Percentiles rank a stretch among this genome's conserved stretches.
phyloP scores from a whole-genome alignment of 108 stramenopile species.

The Fragilariopsis cylindrus region DNA sequence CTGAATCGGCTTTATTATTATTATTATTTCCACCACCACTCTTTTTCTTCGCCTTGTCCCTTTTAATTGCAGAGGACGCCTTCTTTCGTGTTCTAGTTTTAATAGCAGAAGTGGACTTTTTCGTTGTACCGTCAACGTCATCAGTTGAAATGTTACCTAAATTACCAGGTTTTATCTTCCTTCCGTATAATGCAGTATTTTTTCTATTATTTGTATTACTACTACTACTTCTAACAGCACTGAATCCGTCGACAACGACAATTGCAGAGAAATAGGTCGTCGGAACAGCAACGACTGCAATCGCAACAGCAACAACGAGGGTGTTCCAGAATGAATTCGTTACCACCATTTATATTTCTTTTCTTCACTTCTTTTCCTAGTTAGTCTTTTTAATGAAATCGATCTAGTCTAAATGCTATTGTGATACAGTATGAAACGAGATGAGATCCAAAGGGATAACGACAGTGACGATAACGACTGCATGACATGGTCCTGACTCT shows the following conservation, averaged over 20 bases:
- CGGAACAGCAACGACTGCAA: not conserved
- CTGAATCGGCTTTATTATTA: not conserved
- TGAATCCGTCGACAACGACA: not conserved
- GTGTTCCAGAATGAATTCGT: no score
- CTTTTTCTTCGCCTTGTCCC: not conserved
- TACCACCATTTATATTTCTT: not conserved
- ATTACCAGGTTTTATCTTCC: conserved; percentile 3
- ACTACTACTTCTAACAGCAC: not conserved
- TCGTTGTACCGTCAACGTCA: not conserved
- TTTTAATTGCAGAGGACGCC: not conserved
- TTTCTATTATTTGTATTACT: no score
- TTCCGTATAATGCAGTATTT: not conserved
- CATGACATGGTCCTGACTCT: no score
- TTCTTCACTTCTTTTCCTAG: not conserved
- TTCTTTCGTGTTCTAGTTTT: not conserved
- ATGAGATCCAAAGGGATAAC: no score
- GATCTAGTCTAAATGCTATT: no score
- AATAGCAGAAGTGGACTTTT: not conserved
- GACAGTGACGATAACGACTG: no score
- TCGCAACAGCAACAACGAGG: no score
- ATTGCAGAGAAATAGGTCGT: not conserved
- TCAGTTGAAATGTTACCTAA: not conserved
- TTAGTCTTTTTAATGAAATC: no score
- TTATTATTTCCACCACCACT: not conserved
- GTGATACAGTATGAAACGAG: no score